Base-by-base conservation (phyloP, 2,329 filamentous ascomycete genomes). In the Claviceps monticola region DNA sequence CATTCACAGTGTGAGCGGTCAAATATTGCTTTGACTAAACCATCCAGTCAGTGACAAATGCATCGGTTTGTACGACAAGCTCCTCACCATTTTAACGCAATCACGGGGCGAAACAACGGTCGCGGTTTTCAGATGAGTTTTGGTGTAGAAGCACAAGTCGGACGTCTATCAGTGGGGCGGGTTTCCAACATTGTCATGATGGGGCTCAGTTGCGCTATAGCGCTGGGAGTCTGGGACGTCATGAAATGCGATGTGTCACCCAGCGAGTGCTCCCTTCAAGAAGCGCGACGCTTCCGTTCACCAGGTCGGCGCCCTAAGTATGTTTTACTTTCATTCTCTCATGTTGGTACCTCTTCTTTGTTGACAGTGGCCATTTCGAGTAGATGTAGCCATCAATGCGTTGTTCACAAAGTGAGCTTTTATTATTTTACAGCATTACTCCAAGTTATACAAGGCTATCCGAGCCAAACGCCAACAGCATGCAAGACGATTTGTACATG, bases 11-110 rank as follows among this genome's bases (percentile, higher is more conserved):
- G 68, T 95, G 88, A 59, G 86, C 85, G 62, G 91, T 94, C 56
- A 98, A 79, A 67, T 96, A 98, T 83, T 97, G 93, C 74, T 97
- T 97, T 52, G 93, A 98, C 93, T 96, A 54, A 8, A 46, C 17
- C 9, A 8, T 2, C 13, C 13, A 13, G 47, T 57, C 21, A 56
- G 50, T 50, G 21, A 51, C 17, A 36, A 16, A 5, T 34, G 16
- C 36, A 23, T 19, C 21, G n/a, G 29, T 11, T 34, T 23, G 26
- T 26, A 37, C 13, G 26, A 38, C 13, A 3, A 6, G 21, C 19
- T 42, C 14, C 59, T 56, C 59, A 63, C 64, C 64, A 66, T 66
- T 53, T 52, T 52, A 6, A 36, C 2, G 19, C 16, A 23, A 14
- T 13, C 49, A 41, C 37, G 45, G 17, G 36, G 26, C 45, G 9